Conservation (phyloP, 169 alveolate species). For the Plasmodium relictum region DNA sequence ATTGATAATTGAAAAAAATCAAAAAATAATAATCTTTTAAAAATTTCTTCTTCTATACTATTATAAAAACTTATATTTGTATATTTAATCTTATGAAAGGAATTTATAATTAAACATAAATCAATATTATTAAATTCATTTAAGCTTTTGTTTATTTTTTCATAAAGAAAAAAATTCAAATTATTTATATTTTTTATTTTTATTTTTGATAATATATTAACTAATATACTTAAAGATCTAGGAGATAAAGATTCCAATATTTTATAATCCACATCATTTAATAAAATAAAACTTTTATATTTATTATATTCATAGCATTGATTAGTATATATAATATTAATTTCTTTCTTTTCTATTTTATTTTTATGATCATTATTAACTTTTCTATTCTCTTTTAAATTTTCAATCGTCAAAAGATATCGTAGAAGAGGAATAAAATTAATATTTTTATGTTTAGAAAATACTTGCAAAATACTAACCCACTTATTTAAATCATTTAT, state of each 20-base stretch:
- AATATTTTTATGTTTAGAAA: conserved; percentile 35
- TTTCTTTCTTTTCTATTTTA: not conserved
- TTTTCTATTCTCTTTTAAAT: not conserved
- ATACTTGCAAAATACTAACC: conserved; percentile 37
- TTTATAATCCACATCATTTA: conserved; percentile 7
- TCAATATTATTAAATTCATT: conserved; percentile 45
- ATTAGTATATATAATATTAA: not conserved
- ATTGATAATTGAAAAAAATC: conserved; percentile 40
- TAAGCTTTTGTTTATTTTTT: conserved; percentile 15
- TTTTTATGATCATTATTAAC: not conserved
- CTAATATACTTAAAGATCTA: conserved; percentile 26
- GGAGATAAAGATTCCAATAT: conserved; percentile 25
- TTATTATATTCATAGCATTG: not conserved
- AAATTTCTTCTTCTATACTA: conserved; percentile 28
- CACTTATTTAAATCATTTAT: conserved; percentile 27
- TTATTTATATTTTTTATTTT: not conserved
- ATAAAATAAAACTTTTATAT: not conserved
- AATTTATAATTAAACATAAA: conserved; percentile 29
- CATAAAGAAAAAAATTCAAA: conserved; percentile 23
- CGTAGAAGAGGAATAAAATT: conserved; percentile 44
- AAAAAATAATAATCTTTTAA: conserved; percentile 35
- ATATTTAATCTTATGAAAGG: not conserved
- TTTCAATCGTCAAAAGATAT: conserved; percentile 1
- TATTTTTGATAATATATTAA: conserved; percentile 33
- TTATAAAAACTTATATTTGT: not conserved